Evolutionary conservation across 257 asterid genomes (phyloP).

Genomic region (Cynanchum wilfordii): DNA sequence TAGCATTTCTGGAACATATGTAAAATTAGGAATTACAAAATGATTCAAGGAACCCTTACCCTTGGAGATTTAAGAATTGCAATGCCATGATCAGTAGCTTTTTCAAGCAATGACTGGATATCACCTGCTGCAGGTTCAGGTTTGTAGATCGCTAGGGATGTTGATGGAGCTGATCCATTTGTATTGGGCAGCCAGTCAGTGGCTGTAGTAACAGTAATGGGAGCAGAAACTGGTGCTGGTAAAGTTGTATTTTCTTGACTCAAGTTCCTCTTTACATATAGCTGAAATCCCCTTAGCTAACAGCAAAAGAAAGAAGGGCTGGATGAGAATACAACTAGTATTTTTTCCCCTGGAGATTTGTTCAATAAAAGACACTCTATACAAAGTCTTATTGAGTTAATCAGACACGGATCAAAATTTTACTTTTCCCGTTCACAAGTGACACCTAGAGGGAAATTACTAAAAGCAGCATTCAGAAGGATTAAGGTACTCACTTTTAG

Average conservation of each 20-base stretch:
- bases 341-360: neutral
- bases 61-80: slow-evolving; percentile 69
- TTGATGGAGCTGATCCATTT: slow-evolving; percentile 66
- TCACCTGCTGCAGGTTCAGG: slow-evolving; percentile 36
- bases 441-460: neutral
- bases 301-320: slow-evolving; percentile 13
- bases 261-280: slow-evolving; percentile 56
- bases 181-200: slow-evolving; percentile 40
- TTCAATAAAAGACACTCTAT: neutral
- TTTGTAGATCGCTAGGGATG: slow-evolving; percentile 55
- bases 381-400: neutral
- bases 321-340: neutral
- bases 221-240: slow-evolving; percentile 45
- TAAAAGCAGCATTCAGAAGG: neutral
- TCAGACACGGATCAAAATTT: neutral
- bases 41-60: slow-evolving; percentile 33
- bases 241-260: slow-evolving; percentile 38
- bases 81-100: slow-evolving; percentile 74
- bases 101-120: slow-evolving; percentile 41
- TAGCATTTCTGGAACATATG: slow-evolving; percentile 12
- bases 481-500: slow-evolving; percentile 49
- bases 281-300: slow-evolving; percentile 68
- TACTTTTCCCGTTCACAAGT: neutral
- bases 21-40: neutral
- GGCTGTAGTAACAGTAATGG: slow-evolving; percentile 32